Evolutionary conservation across 768 basidiomycete species (phyloP).

Genomic region (Mycena indigotica): DNA sequence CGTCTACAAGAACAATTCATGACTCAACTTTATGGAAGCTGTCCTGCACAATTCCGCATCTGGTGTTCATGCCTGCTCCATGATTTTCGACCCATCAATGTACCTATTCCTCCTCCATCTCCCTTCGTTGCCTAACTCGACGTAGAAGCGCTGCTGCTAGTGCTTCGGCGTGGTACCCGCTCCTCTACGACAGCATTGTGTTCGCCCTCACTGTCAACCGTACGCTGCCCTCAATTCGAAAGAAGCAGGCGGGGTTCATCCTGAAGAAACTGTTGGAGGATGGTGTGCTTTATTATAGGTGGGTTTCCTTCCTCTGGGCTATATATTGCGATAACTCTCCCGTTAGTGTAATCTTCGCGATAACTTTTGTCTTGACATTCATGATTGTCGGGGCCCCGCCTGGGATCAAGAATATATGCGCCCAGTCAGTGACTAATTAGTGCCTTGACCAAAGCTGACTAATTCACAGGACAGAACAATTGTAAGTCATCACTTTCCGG

Average conservation of each 20-base stretch:
- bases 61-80: conserved; percentile 35
- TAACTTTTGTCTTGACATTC: conserved; percentile 30
- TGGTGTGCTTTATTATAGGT: conserved; percentile 33
- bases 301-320: neutral
- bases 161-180: conserved; percentile 35
- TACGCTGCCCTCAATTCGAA: conserved; percentile 26
- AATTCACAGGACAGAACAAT: conserved; percentile 22
- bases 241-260: conserved; percentile 22
- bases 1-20: neutral
- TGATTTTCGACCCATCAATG: conserved; percentile 37
- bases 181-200: conserved; percentile 31
- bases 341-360: conserved; percentile 29
- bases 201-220: conserved; percentile 31
- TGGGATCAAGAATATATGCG: conserved; percentile 31
- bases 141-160: conserved; percentile 28
- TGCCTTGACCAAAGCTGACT: conserved; percentile 1
- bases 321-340: neutral
- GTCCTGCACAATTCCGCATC: conserved; percentile 16
- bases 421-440: conserved; percentile 27
- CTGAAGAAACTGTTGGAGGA: conserved; percentile 30
- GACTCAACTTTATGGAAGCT: neutral
- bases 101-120: no score
- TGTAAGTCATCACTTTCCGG: conserved; percentile 14
- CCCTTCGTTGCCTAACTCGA: no score
- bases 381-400: conserved; percentile 32